Evolutionary conservation across 441 rosid species (phyloP).

Genomic region (Euphorbia celastroides): DNA sequence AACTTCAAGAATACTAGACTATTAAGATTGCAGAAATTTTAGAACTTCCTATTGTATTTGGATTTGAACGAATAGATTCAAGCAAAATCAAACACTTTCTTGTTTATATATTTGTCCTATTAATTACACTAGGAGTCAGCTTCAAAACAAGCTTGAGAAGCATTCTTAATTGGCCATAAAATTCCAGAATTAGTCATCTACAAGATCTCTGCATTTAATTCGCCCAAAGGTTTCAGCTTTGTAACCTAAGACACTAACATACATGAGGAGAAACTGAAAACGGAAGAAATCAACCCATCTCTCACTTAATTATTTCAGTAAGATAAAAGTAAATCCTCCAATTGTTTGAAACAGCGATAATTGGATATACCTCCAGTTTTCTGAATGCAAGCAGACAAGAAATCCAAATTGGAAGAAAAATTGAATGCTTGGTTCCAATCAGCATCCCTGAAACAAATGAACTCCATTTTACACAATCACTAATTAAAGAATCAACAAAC

Average conservation of each 20-base stretch:
- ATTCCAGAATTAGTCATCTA: background rate
- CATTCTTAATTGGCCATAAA: background rate
- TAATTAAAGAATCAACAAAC: slow-evolving; percentile 1
- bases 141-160: background rate
- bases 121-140: background rate
- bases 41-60: background rate
- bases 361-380: slow-evolving; percentile 48
- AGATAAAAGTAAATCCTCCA: too few species aligned
- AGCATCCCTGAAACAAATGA: slow-evolving; percentile 55
- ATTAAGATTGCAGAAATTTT: background rate
- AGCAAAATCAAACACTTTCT: background rate
- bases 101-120: too few species aligned
- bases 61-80: background rate
- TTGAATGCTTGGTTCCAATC: slow-evolving; percentile 89
- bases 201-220: background rate
- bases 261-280: too few species aligned
- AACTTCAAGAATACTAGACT: background rate
- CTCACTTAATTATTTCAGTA: too few species aligned
- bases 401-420: slow-evolving; percentile 68
- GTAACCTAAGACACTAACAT: background rate
- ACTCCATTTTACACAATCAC: slow-evolving; percentile 12
- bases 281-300: too few species aligned
- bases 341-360: too few species aligned
- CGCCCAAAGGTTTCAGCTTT: background rate
- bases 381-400: slow-evolving; percentile 56